These are phyloP conservation scores for Daldinia eschscholtzii DNA, from an alignment of 2,329 filamentous ascomycete species.

Conservation along the genomic window DNA sequence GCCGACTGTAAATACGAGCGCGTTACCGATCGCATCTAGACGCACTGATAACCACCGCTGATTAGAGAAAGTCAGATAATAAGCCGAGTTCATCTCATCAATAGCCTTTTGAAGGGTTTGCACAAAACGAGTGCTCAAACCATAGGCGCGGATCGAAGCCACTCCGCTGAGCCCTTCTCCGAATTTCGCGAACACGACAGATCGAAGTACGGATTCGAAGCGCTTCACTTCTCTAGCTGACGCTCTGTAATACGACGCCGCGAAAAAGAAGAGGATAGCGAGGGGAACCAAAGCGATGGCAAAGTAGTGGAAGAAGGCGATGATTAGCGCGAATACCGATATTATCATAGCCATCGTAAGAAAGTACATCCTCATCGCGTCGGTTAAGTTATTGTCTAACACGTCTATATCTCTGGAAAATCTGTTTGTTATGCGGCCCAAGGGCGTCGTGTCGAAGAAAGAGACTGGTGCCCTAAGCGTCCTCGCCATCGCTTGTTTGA, in stretches of 20 bases:
- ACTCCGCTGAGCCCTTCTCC: slow-evolving; percentile 87
- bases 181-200: slow-evolving; percentile 90
- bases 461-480: slow-evolving; percentile 83
- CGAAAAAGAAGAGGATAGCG: slow-evolving; percentile 81
- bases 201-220: slow-evolving; percentile 90
- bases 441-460: slow-evolving; percentile 96
- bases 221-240: slow-evolving; percentile 96
- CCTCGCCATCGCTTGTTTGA: slow-evolving; percentile 81
- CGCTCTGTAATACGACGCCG: slow-evolving; percentile 87
- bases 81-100: slow-evolving; percentile 93
- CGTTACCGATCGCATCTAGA: slow-evolving; percentile 84
- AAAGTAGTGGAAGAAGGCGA: slow-evolving; percentile 96
- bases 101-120: slow-evolving; percentile 77
- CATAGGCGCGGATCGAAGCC: slow-evolving; percentile 90
- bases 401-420: slow-evolving; percentile 96
- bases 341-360: slow-evolving; percentile 85
- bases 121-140: slow-evolving; percentile 81
- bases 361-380: slow-evolving; percentile 93
- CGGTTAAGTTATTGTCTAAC: slow-evolving; percentile 93
- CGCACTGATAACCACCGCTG: slow-evolving; percentile 92
- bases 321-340: slow-evolving; percentile 88
- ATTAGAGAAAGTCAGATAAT: slow-evolving; percentile 95
- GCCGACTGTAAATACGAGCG: slow-evolving; percentile 87
- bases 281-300: slow-evolving; percentile 72
- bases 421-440: slow-evolving; percentile 95